Evolutionary conservation across 1,139 yeast genomes (phyloP), one percentile per base, ranked within the genome.

Genomic region (Arxiozyma slooffiae): DNA sequence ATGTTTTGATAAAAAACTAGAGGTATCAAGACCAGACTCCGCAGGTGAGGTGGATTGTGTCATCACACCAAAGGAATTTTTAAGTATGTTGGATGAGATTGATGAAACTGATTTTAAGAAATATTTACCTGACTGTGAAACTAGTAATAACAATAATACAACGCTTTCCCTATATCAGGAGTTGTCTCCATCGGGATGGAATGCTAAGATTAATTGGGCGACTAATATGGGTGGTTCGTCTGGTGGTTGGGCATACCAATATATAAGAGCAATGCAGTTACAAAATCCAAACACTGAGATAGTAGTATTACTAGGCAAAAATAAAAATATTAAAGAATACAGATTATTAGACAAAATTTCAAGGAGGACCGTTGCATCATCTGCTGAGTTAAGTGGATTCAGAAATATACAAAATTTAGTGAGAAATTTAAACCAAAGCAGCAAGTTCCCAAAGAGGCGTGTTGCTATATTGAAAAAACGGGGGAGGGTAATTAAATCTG

Each of bases 1-100:
- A 1, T 92, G 97, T 61, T 92, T 92, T 65, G 99, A 92, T 67
- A 92, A 92, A 69, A 92, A 92, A 67, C 74, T 92, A 41, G 99
- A 92, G 69, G 94, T 97, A 39, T 90, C 97, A 2, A 73, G 97
- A 53, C 83, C 87, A 0, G 96, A 88, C 57, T 66, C 68, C 16
- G 71, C 65, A 18, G 64, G 62, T 2, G 96, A 88, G 60, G 97
- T 92, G 8, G 97, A 92, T 66, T 87, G 96, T 69, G 98, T 92
- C 2, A 77, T 92, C 40, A 92, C 99, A 0, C 90, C 97, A 14
- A 82, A 81, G 58, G 99, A 92, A 64, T 70, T 92, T 45, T 76
- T 90, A 1, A 84, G 86, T 49, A 69, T 92, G 66, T 64, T 90
- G 44, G 75, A 76, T 22, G 86, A 83, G 46, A 73, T 75, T 49